Evolutionary conservation across 148 eudicot genomes (phyloP), one percentile per base, ranked within the genome.

Genomic region (Dianthus caryophyllus): DNA sequence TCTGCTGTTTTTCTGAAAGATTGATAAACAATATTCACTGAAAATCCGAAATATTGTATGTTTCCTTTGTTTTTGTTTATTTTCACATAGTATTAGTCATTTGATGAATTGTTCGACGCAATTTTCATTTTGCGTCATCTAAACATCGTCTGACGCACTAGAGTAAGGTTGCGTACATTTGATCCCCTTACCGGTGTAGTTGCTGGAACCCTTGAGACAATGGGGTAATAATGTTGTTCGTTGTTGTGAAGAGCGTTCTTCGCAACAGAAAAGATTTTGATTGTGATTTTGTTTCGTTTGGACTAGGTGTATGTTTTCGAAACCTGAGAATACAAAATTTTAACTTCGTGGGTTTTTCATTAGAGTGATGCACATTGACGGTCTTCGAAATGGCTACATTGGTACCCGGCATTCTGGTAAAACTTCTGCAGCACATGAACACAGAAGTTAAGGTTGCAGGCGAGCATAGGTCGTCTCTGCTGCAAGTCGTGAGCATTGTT

Each of bases 401-500:
- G 73, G 82, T 86, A 36, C 97, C 97, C 41, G 97, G 97, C 52
- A 93, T 91, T 74, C 63, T 88, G 54, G 71, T 88, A 61, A 88
- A 86, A 82, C 88, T 91, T 44, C 78, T 91, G 10, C 92, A 91
- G 69, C 90, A 91, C 43, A 91, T 88, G 97, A 86, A 88, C 24
- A 91, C 97, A 71, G 87, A 86, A 75, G 87, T 91, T 46, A 91
- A 91, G 68, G 82, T 91, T 51, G 88, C 87, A 5, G 96, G 97
- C 39, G 97, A 91, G 76, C 81, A 91, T 71, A 83, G 96, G 63
- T 91, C 97, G 9, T 86, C 96, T 59, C 70, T 91, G 7, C 71
- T 91, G 70, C 97, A 91, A 76, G 96, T 91, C 25, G 97, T 91
- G 31, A 82, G 92, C 78, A 91, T 91, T 69, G 96, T 91, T 30